These are phyloP conservation scores for Anethum foeniculum DNA, from an alignment of 140 eudicot genomes.

Conservation along the genomic window DNA sequence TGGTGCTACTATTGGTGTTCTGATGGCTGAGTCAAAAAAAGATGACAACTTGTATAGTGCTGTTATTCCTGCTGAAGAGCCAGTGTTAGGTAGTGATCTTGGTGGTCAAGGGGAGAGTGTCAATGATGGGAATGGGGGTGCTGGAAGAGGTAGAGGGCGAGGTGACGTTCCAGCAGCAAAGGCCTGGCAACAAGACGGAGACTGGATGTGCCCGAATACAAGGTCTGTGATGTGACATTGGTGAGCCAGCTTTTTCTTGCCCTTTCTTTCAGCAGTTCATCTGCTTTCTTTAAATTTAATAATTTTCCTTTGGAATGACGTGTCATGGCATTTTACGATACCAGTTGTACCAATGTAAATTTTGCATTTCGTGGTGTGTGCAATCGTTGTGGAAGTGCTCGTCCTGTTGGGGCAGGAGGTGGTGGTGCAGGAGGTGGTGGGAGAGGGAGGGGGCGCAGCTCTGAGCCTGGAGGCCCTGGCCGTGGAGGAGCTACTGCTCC, in stretches of 20 bases:
- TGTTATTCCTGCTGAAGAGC: constrained; percentile 35
- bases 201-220: constrained; percentile 97
- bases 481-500: constrained; percentile 67
- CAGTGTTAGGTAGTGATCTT: constrained; percentile 27
- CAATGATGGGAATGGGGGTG: constrained; percentile 38
- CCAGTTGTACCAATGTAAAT: constrained; percentile 91
- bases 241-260: constrained; percentile 95
- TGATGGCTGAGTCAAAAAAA: constrained; percentile 82
- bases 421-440: constrained; percentile 76
- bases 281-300: background rate
- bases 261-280: constrained; percentile 16
- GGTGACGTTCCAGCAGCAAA: constrained; percentile 59
- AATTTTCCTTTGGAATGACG: background rate
- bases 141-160: constrained; percentile 75
- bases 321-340: constrained; percentile 22
- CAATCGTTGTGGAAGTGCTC: constrained; percentile 98
- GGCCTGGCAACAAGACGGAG: constrained; percentile 99
- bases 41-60: constrained; percentile 31
- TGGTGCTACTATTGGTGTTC: constrained; percentile 69
- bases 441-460: constrained; percentile 83
- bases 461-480: constrained; percentile 47
- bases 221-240: constrained; percentile 99
- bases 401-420: constrained; percentile 69
- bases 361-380: constrained; percentile 97
- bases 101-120: constrained; percentile 39